A percentile compares a stretch with the other conserved stretches of the same genome.
phyloP scores from a whole-genome alignment of 768 basidiomycete species.

The Phanerochaete sordida region DNA sequence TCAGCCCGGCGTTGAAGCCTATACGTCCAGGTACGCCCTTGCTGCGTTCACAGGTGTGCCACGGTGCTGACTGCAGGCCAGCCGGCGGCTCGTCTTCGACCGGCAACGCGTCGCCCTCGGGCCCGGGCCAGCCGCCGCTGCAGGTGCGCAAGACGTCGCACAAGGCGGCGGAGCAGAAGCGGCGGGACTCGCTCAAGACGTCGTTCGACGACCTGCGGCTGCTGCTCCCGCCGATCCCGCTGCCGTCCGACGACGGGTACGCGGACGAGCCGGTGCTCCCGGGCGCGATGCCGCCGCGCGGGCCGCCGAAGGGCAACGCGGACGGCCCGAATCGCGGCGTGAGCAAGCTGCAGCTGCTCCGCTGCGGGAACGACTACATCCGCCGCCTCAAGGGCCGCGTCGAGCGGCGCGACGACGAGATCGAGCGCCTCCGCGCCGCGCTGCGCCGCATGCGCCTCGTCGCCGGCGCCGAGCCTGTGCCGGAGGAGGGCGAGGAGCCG shows the following conservation, averaged over 20 bases:
- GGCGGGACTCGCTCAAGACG: slow-evolving; percentile 93
- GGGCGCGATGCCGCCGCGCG: slow-evolving; percentile 85
- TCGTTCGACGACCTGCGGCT: slow-evolving; percentile 84
- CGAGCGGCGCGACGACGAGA: slow-evolving; percentile 78
- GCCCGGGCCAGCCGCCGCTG: slow-evolving; percentile 29
- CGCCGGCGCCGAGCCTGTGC: slow-evolving; percentile 29
- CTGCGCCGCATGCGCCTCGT: slow-evolving; percentile 51
- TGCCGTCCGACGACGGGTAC: slow-evolving; percentile 70
- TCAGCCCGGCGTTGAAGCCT: slow-evolving; percentile 62
- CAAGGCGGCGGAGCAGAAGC: slow-evolving; percentile 96
- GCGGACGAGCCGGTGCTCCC: slow-evolving; percentile 76
- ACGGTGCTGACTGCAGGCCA: not conserved
- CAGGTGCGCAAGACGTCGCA: slow-evolving; percentile 76
- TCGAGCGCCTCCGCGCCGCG: slow-evolving; percentile 62
- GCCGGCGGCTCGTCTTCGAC: too few species aligned
- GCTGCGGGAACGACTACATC: slow-evolving; percentile 90
- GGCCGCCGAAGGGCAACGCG: slow-evolving; percentile 77
- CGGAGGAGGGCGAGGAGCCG: slow-evolving; percentile 32
- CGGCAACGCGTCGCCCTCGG: slow-evolving; percentile 19
- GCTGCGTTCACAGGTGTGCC: not conserved
- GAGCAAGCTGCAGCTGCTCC: slow-evolving; percentile 87
- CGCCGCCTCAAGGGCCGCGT: slow-evolving; percentile 71
- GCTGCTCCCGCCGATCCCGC: slow-evolving; percentile 84
- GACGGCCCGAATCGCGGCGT: slow-evolving; percentile 96
- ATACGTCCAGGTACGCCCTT: slow-evolving; percentile 61